Base-by-base conservation (phyloP, 108 stramenopile species). In the Conticribra weissflogii region DNA sequence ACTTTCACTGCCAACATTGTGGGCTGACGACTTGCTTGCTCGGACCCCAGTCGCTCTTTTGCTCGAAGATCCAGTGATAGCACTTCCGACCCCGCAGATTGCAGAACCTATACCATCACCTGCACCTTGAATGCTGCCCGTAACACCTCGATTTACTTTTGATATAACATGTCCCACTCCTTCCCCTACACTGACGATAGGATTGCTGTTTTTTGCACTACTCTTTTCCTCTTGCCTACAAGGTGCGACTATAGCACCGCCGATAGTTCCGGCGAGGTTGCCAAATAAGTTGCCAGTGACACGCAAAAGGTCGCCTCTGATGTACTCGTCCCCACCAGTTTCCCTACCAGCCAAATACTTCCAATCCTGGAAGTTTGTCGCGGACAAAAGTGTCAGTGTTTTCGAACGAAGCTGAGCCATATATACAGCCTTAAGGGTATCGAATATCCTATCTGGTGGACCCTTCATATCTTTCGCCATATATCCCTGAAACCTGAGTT, bases 391-490 rank as follows among this genome's bases (percentile, higher is more conserved):
- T 5, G 81, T 71, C 16, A 87, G 57, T 41, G 86, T 12, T 60
- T 91, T 86, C 24, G 79, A 66, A 59, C 88, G 88, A 64, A 88
- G 85, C 25, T 79, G 53, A 0, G 81, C 66, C 36, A 84, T 41
- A 56, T 91, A 91, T 2, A 85, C 85, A 5, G 87, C 86, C 33
- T 65, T 76, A 31, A 96, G 50, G 3, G 82, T 64, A 60, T 93
- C 88, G n/a, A 87, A 65, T n/a, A 96, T 50, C 24, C 89, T 75
- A 66, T 90, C 90, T n/a, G 86, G 76, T 32, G 91, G 88, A 15
- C 95, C 95, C 71, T 83, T 90, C 34, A 96, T 63, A 44, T 86
- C 80, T 8, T 59, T 63, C n/a, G 63, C 81, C 68, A 86, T 83
- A 62, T 92, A 93, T 1, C 88, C 79, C 25, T 85, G 62, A 62